phyloP scores from a whole-genome alignment of 352 stramenopile genomes.

The Globisporangium radiosum region DNA sequence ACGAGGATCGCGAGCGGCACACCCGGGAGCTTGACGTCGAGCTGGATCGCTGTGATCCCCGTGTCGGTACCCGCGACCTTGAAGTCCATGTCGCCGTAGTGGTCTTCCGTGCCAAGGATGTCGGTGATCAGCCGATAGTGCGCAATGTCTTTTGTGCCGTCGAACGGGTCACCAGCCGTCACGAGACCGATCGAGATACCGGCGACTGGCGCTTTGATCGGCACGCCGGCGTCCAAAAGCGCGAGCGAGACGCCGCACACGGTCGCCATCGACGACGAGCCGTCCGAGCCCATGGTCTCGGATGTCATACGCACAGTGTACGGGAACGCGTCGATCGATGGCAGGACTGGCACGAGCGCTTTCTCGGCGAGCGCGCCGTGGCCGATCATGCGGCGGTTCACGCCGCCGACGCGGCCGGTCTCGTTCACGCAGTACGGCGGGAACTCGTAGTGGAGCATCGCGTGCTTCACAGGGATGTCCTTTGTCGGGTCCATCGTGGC shows the following conservation, averaged over 20 bases:
- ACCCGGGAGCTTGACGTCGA: conserved; percentile 94
- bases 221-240: conserved; percentile 96
- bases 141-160: conserved; percentile 54
- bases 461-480: conserved; percentile 50
- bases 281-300: conserved; percentile 94
- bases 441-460: conserved; percentile 99
- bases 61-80: conserved; percentile 90
- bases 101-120: conserved; percentile 96
- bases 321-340: conserved; percentile 89
- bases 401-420: conserved; percentile 79
- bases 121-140: conserved; percentile 93
- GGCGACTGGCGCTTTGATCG: conserved; percentile 89
- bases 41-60: conserved; percentile 94
- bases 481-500: conserved; percentile 40
- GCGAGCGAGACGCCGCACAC: conserved; percentile 95
- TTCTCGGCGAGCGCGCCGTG: conserved; percentile 97
- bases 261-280: conserved; percentile 94
- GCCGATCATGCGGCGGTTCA: conserved; percentile 92
- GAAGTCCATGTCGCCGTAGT: conserved; percentile 98
- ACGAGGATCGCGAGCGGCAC: conserved; percentile 81
- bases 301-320: conserved; percentile 96
- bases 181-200: conserved; percentile 94
- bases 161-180: conserved; percentile 62
- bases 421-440: conserved; percentile 96
- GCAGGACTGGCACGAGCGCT: conserved; percentile 90